phyloP scores from a whole-genome alignment of 345 rosid genomes.

The Eucalyptus victrix region DNA sequence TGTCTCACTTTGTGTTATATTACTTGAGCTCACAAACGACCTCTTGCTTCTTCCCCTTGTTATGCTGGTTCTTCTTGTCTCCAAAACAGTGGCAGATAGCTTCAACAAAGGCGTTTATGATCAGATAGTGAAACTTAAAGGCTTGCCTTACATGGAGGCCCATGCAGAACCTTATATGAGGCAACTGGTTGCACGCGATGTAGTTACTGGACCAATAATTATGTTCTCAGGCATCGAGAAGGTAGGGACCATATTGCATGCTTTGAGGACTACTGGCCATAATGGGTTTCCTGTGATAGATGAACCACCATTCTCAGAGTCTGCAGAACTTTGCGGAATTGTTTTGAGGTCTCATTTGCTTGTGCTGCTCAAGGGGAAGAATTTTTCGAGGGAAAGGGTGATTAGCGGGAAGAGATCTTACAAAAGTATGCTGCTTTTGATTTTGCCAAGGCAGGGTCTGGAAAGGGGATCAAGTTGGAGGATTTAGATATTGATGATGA shows the following conservation, averaged over 20 bases:
- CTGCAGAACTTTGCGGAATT: slow-evolving; percentile 49
- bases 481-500: slow-evolving; percentile 39
- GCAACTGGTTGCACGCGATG: slow-evolving; percentile 49
- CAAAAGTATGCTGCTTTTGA: slow-evolving; percentile 28
- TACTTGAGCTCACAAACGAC: slow-evolving; percentile 64
- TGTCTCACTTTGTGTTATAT: slow-evolving; percentile 61
- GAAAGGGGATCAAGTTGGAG: slow-evolving; percentile 48
- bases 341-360: slow-evolving; percentile 58
- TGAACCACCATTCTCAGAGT: slow-evolving; percentile 45
- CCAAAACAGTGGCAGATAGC: slow-evolving; percentile 52
- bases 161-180: slow-evolving; percentile 65
- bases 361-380: slow-evolving; percentile 38
- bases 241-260: slow-evolving; percentile 38
- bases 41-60: slow-evolving; percentile 56
- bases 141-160: slow-evolving; percentile 59
- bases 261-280: slow-evolving; percentile 37
- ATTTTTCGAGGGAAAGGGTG: slow-evolving; percentile 22
- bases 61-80: slow-evolving; percentile 63
- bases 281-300: slow-evolving; percentile 64
- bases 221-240: slow-evolving; percentile 48
- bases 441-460: slow-evolving; percentile 64
- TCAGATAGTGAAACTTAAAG: slow-evolving; percentile 53
- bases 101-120: slow-evolving; percentile 64
- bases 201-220: slow-evolving; percentile 40
- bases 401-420: slow-evolving; percentile 16